Evolutionary conservation across 2,329 filamentous ascomycete species (phyloP), one percentile per base, ranked within the genome.

Genomic region (Diaporthe ilicicola): DNA sequence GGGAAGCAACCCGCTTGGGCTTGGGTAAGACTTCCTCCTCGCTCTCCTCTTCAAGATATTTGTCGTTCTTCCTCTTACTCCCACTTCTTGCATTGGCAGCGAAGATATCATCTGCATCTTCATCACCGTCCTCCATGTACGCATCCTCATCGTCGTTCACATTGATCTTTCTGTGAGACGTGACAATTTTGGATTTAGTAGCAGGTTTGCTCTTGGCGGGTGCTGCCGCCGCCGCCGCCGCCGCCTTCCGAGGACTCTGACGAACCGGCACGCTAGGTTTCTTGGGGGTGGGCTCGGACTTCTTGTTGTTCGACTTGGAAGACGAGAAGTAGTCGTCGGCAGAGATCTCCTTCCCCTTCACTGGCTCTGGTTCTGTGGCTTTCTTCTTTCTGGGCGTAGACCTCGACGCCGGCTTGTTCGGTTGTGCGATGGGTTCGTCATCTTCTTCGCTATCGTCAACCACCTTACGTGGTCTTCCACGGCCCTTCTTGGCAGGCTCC

Each of bases 61-160:
- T 91, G 77, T 96, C 93, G 50, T 90, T 90, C 76, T 90, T 92
- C 61, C 88, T 86, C 78, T 90, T 93, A 70, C 87, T 89, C 54
- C 88, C 84, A 59, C 87, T 88, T 78, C 90, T 92, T 42, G 87
- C 88, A 74, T 93, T 90, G 4, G 92, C 91, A 17, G 91, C 92
- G 80, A 95, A 95, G 24, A 97, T 94, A 76, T 97, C 95, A 74
- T 94, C 92, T n/a, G 89, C 92, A 3, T 89, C 91, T 54, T 93
- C 89, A 8, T 88, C 91, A 42, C 91, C 91, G 67, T 93, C 92
- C 24, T 93, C 89, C 74, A 92, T 81, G 70, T 88, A 89, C 6
- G 85, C 87, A 76, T 89, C 86, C 10, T 86, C 86, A 70, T 90
- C 87, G 44, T 89, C 85, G 44, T 88, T 80, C 5, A 77, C 74